Conservation (phyloP, 768 basidiomycete genomes). For the Phallus indusiatus region DNA sequence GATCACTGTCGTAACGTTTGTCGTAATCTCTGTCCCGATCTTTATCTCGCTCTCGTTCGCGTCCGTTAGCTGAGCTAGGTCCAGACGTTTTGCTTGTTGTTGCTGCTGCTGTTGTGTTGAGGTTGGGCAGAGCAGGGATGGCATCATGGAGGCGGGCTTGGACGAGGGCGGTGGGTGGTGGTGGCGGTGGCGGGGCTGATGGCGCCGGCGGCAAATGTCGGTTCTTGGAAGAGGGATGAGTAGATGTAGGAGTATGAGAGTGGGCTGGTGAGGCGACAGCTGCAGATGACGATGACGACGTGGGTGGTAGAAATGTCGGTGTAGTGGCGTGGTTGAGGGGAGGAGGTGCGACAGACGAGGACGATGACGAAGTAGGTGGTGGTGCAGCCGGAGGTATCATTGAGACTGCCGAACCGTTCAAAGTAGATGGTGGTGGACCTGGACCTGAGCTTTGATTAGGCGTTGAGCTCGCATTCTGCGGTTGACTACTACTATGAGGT, state of each 20-base stretch:
- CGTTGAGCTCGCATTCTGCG: not conserved
- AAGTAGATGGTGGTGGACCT: constrained; percentile 9
- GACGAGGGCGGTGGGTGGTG: not conserved
- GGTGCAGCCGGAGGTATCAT: not conserved
- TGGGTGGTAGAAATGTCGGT: not conserved
- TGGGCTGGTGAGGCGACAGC: not conserved
- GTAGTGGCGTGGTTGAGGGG: not conserved
- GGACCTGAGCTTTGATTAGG: not conserved
- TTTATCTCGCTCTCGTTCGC: not conserved
- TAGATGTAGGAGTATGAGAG: not conserved
- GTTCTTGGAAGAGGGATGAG: not conserved
- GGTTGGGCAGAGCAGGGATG: not conserved
- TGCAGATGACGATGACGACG: not conserved
- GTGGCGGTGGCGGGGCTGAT: not conserved
- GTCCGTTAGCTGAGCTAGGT: not conserved
- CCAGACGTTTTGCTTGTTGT: not conserved
- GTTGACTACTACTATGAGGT: constrained; percentile 8
- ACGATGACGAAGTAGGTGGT: not conserved
- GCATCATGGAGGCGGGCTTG: not conserved
- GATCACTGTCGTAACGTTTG: constrained; percentile 9
- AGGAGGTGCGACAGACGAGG: not conserved
- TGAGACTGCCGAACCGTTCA: not conserved
- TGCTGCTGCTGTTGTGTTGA: not conserved
- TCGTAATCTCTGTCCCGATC: constrained; percentile 13
- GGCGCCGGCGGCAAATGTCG: not conserved